Evolutionary conservation across 306 rosid species (phyloP), one percentile per base, ranked within the genome.

Genomic region (Casuarina equisetifolia): DNA sequence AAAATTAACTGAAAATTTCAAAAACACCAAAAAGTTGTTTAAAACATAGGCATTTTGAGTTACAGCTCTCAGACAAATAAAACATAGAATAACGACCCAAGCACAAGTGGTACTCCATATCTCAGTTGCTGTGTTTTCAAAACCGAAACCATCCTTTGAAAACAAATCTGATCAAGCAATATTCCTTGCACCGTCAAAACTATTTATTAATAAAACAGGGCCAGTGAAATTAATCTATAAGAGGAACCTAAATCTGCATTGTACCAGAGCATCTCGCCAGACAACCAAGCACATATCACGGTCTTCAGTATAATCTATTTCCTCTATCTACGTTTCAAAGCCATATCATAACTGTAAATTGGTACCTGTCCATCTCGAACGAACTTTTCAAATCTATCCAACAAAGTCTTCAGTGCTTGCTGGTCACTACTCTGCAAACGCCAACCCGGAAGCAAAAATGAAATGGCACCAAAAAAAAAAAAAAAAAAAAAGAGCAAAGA

Each of bases 371-470:
- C 85, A 79, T 78, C 52, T 62, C 81, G 77, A 77, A 70, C 73
- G 76, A 85, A 63, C 44, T 82, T 80, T 68, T 82, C 86, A 40
- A 70, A 51, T 72, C n/a, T 86, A 55, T 70, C 76, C 35, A 90
- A 73, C 84, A 86, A 71, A 51, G 88, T 74, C 83, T 79, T 79
- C 72, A 94, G 76, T 82, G 87, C 87, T 77, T 94, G 97, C 85
- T 91, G 91, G 75, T 94, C 98, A 83, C 81, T 76, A 42, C 73
- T 75, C 94, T 89, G 85, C 50, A 78, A 68, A 72, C 20, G 66
- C 64, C 75, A 74, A 10, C 66, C 46, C 68, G 42, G 15, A 71
- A 67, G 19, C 35, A 39, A 64, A 64, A 66, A 3, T 69, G 32
- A 25, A 25, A 25, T 25, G 32, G 32, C 32, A 25, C 32, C 32